These are phyloP conservation scores for Vanilla planifolia DNA, from an alignment of 106 monocot genomes.

Conservation along the genomic window DNA sequence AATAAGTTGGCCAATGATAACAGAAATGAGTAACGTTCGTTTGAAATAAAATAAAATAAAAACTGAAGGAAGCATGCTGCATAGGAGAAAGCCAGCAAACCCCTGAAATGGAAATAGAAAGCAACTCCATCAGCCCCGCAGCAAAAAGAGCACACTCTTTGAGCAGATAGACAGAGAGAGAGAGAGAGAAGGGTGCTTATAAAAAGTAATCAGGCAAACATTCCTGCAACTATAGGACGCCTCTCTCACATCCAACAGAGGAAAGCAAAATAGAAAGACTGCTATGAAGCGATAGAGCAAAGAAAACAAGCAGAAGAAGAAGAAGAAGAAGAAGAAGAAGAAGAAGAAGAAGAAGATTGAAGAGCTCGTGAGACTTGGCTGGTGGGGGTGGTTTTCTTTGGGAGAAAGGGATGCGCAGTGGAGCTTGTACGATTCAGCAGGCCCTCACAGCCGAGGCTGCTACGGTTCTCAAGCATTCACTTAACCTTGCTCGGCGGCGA, in stretches of 20 bases:
- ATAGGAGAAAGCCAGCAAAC: neutral
- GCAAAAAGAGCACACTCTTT: neutral
- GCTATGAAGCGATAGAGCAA: too few species aligned
- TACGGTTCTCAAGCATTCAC: slow-evolving; percentile 67
- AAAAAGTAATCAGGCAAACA: neutral
- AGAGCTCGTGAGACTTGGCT: neutral
- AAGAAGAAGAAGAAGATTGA: neutral
- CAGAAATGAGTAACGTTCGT: too few species aligned
- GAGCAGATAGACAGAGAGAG: neutral
- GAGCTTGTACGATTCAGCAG: slow-evolving; percentile 74
- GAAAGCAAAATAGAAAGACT: too few species aligned
- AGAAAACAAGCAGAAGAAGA: too few species aligned
- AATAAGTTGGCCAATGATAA: too few species aligned
- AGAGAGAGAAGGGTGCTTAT: slow-evolving; percentile 5
- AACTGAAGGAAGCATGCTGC: neutral
- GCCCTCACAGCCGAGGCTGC: slow-evolving; percentile 90
- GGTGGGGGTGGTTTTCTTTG: slow-evolving; percentile 7
- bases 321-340: neutral
- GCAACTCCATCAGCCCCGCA: slow-evolving; percentile 4
- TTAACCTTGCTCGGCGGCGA: slow-evolving; percentile 60
- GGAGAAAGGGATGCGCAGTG: slow-evolving; percentile 59
- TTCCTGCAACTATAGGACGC: neutral
- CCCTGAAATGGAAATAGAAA: neutral
- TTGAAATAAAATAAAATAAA: too few species aligned
- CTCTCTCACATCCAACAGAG: too few species aligned